phyloP scores from a whole-genome alignment of 2,329 filamentous ascomycete species.

The Phialemoniopsis sp. region DNA sequence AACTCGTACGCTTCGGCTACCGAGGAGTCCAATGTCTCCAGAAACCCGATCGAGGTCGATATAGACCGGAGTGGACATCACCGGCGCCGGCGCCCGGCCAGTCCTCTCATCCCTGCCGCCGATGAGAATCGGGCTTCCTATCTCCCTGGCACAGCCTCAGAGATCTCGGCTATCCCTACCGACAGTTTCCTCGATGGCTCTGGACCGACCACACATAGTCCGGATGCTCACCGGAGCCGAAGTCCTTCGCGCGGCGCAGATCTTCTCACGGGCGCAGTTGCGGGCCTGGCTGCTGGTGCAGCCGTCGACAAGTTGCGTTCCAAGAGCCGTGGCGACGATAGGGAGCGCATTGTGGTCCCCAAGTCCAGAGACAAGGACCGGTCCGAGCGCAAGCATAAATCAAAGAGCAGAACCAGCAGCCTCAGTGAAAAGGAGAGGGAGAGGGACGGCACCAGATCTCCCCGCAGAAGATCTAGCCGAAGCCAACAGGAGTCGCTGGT shows the following conservation, averaged over 20 bases:
- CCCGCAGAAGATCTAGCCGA: slow-evolving; percentile 44
- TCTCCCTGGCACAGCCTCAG: slow-evolving; percentile 65
- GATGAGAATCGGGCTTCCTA: slow-evolving; percentile 57
- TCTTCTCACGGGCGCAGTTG: slow-evolving; percentile 30
- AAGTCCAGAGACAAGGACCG: slow-evolving; percentile 28
- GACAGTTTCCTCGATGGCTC: slow-evolving; percentile 61
- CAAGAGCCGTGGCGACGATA: slow-evolving; percentile 38
- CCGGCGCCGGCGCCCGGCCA: slow-evolving; percentile 59
- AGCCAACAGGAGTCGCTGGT: slow-evolving; percentile 47
- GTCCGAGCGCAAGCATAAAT: slow-evolving; percentile 43
- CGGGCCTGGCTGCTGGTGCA: slow-evolving; percentile 30
- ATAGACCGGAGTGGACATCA: slow-evolving; percentile 58
- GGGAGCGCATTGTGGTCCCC: slow-evolving; percentile 30
- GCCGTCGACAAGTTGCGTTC: slow-evolving; percentile 36
- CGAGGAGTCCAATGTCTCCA: slow-evolving; percentile 73
- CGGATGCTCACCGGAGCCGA: slow-evolving; percentile 29
- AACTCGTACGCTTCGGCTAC: slow-evolving; percentile 74
- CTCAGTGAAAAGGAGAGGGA: slow-evolving; percentile 48
- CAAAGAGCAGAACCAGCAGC: slow-evolving; percentile 47
- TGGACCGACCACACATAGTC: slow-evolving; percentile 32
- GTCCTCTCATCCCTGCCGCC: slow-evolving; percentile 56
- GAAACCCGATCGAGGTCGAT: slow-evolving; percentile 84
- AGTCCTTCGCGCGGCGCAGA: slow-evolving; percentile 36
- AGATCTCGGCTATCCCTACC: slow-evolving; percentile 73
- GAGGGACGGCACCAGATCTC: slow-evolving; percentile 37